Evolutionary conservation across 2,329 filamentous ascomycete genomes (phyloP), one percentile per base, ranked within the genome.

Genomic region (Celoporthe dispersa): DNA sequence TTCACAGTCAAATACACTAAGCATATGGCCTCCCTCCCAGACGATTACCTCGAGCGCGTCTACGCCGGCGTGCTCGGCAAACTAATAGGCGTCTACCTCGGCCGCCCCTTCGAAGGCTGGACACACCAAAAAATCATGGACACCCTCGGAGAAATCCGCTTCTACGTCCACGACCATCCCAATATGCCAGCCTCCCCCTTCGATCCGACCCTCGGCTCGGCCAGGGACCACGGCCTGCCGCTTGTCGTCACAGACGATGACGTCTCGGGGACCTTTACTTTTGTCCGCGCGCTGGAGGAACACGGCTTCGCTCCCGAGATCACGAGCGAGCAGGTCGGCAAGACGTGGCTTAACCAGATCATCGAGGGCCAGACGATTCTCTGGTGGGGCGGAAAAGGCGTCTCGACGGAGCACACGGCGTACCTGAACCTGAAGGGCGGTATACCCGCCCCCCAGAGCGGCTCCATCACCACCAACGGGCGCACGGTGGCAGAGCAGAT

Each of bases 21-120:
- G n/a, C n/a, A n/a, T n/a, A 57, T 57, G 53, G 53, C 53, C 5
- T 16, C 25, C 1, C 57, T 73, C 33, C 71, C 71, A 28, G 33
- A 44, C 16, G 76, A 79, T 53, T 80, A 81, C 66, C 74, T 79
- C 1, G 74, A 80, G 31, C 76, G 75, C 14, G 78, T 79, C 33
- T 81, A 81, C 68, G 79, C 79, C n/a, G 80, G 79, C 35, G 79
- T 81, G 4, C 75, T 81, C 8, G 80, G 80, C 0, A 81, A 81
- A 70, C 73, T 80, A 16, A 78, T 81, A 35, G 79, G 80, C 25
- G 80, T 81, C 9, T 81, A 81, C 67, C 68, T 80, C 19, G 80
- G 80, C 33, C 77, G 80, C 0, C 80, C 80, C 0, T 79, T 81
- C 51, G 79, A 81, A 69, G 76, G 76, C 55, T 81, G 80, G 80